These are phyloP conservation scores for Bombardia bombarda DNA, from an alignment of 495 filamentous ascomycete species.

Conservation along the genomic window DNA sequence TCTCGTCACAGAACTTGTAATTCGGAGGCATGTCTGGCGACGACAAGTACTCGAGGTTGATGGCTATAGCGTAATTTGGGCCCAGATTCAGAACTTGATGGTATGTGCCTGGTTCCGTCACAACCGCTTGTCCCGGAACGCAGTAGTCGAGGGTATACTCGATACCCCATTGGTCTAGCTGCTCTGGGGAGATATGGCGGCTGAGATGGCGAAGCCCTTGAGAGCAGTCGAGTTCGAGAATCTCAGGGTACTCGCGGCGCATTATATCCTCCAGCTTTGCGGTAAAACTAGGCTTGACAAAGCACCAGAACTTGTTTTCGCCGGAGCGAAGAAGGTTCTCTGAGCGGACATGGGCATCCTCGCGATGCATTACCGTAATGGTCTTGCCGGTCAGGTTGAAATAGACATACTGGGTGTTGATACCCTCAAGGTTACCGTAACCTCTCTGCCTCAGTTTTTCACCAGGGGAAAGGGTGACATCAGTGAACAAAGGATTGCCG, in stretches of 20 bases:
- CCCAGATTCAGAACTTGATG: conserved; percentile 29
- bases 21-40: conserved; percentile 19
- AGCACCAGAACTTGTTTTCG: conserved; percentile 28
- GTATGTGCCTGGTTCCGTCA: conserved; percentile 27
- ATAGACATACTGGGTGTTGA: conserved; percentile 28
- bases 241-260: conserved; percentile 16
- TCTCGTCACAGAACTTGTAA: conserved; percentile 20
- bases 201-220: conserved; percentile 27
- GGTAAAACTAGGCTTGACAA: conserved; percentile 20
- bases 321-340: conserved; percentile 26
- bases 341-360: conserved; percentile 27
- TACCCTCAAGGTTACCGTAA: conserved; percentile 18
- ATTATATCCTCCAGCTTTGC: conserved; percentile 18
- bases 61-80: conserved; percentile 25
- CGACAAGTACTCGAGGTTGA: conserved; percentile 26
- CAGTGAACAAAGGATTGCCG: conserved; percentile 25
- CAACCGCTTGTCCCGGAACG: conserved; percentile 23
- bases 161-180: conserved; percentile 23
- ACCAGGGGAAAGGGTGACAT: conserved; percentile 23
- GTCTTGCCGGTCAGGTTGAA: conserved; percentile 26
- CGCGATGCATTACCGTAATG: conserved; percentile 27
- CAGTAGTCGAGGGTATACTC: conserved; percentile 29
- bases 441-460: conserved; percentile 23
- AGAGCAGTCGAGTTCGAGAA: conserved; percentile 21
- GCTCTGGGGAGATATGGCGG: conserved; percentile 21